Conservation (phyloP, 2,329 filamentous ascomycete species). For the Ophiosphaerella narmari region DNA sequence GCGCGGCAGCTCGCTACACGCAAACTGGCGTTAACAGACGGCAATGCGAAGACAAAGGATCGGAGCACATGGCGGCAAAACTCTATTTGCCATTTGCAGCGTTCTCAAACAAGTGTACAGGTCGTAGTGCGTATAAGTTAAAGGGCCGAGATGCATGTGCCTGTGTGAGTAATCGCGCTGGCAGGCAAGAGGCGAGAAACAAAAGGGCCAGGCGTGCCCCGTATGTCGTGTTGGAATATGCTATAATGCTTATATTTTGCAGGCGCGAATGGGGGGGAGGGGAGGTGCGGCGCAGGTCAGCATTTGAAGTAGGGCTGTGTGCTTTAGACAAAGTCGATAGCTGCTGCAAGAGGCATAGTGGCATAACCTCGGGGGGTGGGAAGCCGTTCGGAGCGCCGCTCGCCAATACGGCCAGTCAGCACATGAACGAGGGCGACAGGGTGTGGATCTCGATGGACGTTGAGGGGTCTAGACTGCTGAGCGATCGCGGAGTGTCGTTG, state of each 20-base stretch:
- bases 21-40: no score
- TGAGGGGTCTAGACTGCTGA: no score
- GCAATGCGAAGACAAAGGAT: no score
- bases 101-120: no score
- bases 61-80: no score
- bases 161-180: background rate
- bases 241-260: background rate
- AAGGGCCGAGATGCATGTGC: background rate
- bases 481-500: no score
- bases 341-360: background rate
- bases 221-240: background rate
- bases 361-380: slow-evolving; percentile 1
- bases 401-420: background rate
- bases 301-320: background rate
- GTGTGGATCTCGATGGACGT: background rate
- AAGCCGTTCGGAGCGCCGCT: slow-evolving; percentile 6
- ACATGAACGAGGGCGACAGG: background rate
- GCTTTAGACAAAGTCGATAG: background rate
- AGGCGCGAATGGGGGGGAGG: background rate
- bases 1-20: no score
- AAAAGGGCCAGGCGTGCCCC: background rate
- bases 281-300: background rate
- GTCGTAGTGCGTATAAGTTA: no score
- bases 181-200: background rate
- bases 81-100: no score